Base-by-base conservation (phyloP, 2,329 filamentous ascomycete species). In the Plectosphaerella sp. region DNA sequence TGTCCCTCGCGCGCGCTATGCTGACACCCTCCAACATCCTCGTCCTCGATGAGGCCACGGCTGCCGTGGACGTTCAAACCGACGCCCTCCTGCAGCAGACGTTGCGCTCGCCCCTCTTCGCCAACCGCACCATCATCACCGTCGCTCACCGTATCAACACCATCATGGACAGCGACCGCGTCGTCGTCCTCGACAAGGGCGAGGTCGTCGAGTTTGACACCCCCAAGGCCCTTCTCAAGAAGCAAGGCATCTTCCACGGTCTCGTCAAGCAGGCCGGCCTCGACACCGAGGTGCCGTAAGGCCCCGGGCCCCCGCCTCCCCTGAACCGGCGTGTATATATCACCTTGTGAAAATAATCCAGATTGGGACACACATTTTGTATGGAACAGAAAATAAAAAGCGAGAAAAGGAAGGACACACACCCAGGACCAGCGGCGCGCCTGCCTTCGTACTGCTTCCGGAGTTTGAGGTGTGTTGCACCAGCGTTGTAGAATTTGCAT, bases 141-240 rank as follows among this genome's bases (percentile, higher is more conserved):
- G 96, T 99, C 63, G 94, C 94, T 24, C 94, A 99, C 74, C 87
- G 94, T 51, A 96, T 99, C 75, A 97, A 97, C 74, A 99, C 94
- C 11, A 97, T 99, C 62, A 80, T 99, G 28, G 84, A 88, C 67
- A 83, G 80, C 55, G 93, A 99, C 72, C 84, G 92, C 48, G 94
- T 99, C 56, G 86, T 99, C 36, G 94, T 99, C 48, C 82, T 99
- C 6, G 91, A 97, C 66, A 88, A 88, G 69, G 94, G 94, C 43
- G 83, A 85, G 62, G 92, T 99, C 42, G 88, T 86, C 48, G 94
- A 99, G 69, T 99, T 97, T 69, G 94, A 96, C 68, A 91, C 86
- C 7, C 94, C 94, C 2, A 77, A 83, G 39, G 84, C 87, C 57
- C 77, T 99, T 53, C 82, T 96, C 57, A 84, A 84, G 69, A 79